Percentiles rank a stretch among this genome's conserved stretches.
Conservation (phyloP, 768 basidiomycete species). For the Kwoniella pini region DNA sequence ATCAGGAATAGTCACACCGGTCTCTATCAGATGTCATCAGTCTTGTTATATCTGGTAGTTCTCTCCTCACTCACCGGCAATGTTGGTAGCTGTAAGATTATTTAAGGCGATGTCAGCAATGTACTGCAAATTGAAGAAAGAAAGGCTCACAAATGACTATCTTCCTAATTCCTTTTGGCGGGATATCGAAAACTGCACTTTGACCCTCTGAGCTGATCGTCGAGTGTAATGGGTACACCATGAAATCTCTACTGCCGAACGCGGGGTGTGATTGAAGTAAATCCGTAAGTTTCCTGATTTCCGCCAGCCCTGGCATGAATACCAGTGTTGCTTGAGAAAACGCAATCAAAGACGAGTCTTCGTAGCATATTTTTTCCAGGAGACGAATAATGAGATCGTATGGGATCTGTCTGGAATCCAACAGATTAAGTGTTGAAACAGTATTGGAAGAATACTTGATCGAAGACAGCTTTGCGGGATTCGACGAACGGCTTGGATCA, state of each 20-base stretch:
- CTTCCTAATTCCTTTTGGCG: slow-evolving; percentile 76
- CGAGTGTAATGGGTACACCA: slow-evolving; percentile 84
- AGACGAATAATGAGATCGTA: slow-evolving; percentile 85
- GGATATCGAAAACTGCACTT: slow-evolving; percentile 83
- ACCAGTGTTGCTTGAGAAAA: slow-evolving; percentile 82
- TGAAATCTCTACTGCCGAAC: slow-evolving; percentile 71
- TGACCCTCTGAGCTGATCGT: slow-evolving; percentile 90
- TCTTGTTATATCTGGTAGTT: not conserved
- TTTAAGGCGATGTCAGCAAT: not conserved
- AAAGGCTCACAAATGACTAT: slow-evolving; percentile 78
- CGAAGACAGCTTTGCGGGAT: slow-evolving; percentile 49
- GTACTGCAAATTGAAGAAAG: not conserved
- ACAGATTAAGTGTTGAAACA: slow-evolving; percentile 72
- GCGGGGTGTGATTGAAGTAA: slow-evolving; percentile 70
- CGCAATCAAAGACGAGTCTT: slow-evolving; percentile 58
- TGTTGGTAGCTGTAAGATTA: slow-evolving; percentile 39
- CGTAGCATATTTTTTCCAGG: slow-evolving; percentile 79
- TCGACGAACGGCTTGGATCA: slow-evolving; percentile 32
- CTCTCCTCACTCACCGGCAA: slow-evolving; percentile 19
- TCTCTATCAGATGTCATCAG: slow-evolving; percentile 64
- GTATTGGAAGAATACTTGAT: slow-evolving; percentile 73
- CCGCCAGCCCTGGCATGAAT: slow-evolving; percentile 92
- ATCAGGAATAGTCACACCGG: slow-evolving; percentile 97
- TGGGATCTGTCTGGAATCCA: slow-evolving; percentile 85
- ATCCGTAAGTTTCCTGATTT: slow-evolving; percentile 86